Evolutionary conservation across 495 filamentous ascomycete genomes (phyloP).

Genomic region (Neurospora sp.): DNA sequence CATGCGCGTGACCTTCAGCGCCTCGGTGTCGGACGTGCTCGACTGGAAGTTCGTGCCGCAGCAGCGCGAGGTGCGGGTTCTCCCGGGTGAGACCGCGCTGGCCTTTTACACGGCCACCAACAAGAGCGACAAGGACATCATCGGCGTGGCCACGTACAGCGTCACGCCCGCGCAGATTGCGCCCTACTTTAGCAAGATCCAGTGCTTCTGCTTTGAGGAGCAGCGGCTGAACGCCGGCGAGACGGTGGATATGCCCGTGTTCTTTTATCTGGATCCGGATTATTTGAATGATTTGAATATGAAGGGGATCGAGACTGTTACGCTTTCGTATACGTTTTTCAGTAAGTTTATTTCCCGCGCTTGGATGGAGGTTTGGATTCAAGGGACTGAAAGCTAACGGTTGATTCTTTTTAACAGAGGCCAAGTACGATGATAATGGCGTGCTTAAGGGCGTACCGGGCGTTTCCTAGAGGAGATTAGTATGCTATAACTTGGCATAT

Average conservation of each 20-base stretch:
- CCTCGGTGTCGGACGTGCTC: conserved; percentile 86
- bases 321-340: conserved; percentile 96
- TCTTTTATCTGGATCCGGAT: conserved; percentile 98
- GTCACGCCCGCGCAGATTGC: conserved; percentile 94
- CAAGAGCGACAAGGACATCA: conserved; percentile 77
- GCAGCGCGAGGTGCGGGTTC: conserved; percentile 89
- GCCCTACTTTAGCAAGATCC: conserved; percentile 98
- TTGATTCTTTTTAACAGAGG: conserved; percentile 42
- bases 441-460: conserved; percentile 19
- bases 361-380: conserved; percentile 6
- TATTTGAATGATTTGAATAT: conserved; percentile 85
- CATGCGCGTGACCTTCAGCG: conserved; percentile 91
- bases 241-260: conserved; percentile 98
- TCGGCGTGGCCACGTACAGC: conserved; percentile 95
- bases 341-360: conserved; percentile 52
- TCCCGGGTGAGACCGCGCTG: conserved; percentile 92
- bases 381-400: conserved; percentile 6
- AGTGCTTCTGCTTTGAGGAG: conserved; percentile 98
- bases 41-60: conserved; percentile 97
- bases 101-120: conserved; percentile 98
- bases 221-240: conserved; percentile 89
- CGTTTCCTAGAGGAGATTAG: not conserved
- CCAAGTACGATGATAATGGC: conserved; percentile 78
- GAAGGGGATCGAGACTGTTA: conserved; percentile 89
- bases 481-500: not conserved